Base-by-base conservation (phyloP, 1,139 yeast species). In the Ashbya aceris region DNA sequence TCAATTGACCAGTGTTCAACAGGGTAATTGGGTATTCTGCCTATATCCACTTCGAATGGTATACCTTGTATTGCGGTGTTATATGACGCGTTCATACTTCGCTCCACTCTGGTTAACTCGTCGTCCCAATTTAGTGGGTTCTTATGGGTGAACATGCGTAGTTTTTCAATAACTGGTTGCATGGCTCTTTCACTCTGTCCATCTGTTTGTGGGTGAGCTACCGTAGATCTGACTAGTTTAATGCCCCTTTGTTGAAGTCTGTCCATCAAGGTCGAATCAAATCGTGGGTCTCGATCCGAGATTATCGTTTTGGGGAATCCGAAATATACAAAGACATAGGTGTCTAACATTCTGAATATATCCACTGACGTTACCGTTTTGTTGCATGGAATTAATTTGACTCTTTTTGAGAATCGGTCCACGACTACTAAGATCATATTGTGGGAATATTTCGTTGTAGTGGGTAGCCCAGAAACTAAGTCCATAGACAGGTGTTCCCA, bases 111-210 rank as follows among this genome's bases (percentile, higher is more conserved):
- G n/a, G n/a, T n/a, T n/a, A n/a, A n/a, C n/a, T n/a, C n/a, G n/a
- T 13, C 7, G 27, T 34, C 47, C 60, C 54, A 50, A 5, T 31
- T 27, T 11, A n/a, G n/a, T n/a, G n/a, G n/a, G n/a, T n/a, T n/a
- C n/a, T n/a, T n/a, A n/a, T n/a, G n/a, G 39, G 14, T 9, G 36
- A 33, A 9, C 20, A 27, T 28, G 39, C n/a, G 30, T 45, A 53
- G 3, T 41, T 23, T 7, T 48, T 39, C 6, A 53, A 30, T 17
- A 49, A 54, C 14, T 8, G 46, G 50, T 27, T 39, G 40, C 36
- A 46, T 54, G 9, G 38, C 35, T 3, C 56, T 38, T 41, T 55
- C 60, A 2, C 54, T 43, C 35, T 55, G 58, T 4, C 57, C 58
- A 39, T 54, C 53, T 7, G 58, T 50, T 33, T 52, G 49, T 7